phyloP scores from a whole-genome alignment of 441 rosid genomes.

The Rhodomyrtus psidioides region DNA sequence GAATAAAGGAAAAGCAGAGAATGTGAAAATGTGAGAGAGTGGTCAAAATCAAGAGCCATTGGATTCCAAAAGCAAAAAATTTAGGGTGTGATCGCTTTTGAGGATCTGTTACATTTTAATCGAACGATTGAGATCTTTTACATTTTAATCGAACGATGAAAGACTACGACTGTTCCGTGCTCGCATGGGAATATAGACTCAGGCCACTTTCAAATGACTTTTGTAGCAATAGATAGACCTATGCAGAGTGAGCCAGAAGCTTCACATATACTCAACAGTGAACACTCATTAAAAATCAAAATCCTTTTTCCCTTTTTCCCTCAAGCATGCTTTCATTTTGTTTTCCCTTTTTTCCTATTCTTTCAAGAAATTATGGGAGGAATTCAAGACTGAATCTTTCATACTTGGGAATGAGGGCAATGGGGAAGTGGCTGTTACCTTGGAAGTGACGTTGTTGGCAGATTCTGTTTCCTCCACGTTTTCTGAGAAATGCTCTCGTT shows the following conservation, averaged over 20 bases:
- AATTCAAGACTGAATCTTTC: background rate
- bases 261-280: background rate
- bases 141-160: background rate
- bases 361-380: background rate
- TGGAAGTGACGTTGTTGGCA: slow-evolving; percentile 25
- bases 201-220: background rate
- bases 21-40: background rate
- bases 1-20: background rate
- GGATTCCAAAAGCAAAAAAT: background rate
- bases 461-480: slow-evolving; percentile 14
- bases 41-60: background rate
- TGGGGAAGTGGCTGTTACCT: slow-evolving; percentile 28
- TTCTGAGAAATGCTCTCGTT: slow-evolving; percentile 12
- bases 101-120: background rate
- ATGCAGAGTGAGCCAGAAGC: background rate
- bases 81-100: background rate
- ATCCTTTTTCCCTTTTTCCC: background rate
- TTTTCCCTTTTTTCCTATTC: background rate
- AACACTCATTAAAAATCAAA: background rate
- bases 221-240: background rate
- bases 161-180: background rate
- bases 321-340: background rate
- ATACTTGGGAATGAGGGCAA: background rate
- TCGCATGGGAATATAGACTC: background rate
- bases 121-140: background rate